Conservation (phyloP, 1,284 basidiomycete genomes). For the Amylostereum areolatum region DNA sequence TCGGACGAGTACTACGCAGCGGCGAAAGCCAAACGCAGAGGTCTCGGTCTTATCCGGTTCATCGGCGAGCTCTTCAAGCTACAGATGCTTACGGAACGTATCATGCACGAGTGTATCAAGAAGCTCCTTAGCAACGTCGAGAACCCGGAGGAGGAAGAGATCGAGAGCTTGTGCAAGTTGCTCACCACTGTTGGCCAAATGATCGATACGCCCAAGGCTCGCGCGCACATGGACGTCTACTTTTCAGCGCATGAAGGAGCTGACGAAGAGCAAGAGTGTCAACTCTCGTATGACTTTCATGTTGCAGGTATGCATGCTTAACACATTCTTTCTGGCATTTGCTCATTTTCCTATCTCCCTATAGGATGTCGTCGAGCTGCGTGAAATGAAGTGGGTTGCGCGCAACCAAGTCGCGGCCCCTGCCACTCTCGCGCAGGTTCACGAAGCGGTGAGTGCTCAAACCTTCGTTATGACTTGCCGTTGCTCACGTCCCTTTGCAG, state of each 20-base stretch:
- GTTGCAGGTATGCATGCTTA: constrained; percentile 70
- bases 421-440: constrained; percentile 85
- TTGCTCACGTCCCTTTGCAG: constrained; percentile 25
- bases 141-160: constrained; percentile 95
- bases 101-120: constrained; percentile 94
- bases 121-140: constrained; percentile 89
- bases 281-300: constrained; percentile 91
- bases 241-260: constrained; percentile 85
- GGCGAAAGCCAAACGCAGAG: constrained; percentile 95
- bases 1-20: constrained; percentile 97
- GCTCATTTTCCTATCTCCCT: neutral
- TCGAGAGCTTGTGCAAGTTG: constrained; percentile 93
- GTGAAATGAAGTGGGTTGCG: constrained; percentile 76
- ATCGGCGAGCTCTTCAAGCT: constrained; percentile 98
- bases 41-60: constrained; percentile 95
- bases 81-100: constrained; percentile 34
- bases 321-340: neutral
- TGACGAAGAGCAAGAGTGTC: constrained; percentile 70
- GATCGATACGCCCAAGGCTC: constrained; percentile 78
- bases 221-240: constrained; percentile 87
- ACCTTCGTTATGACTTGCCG: neutral
- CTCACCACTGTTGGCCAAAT: constrained; percentile 83
- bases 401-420: constrained; percentile 77
- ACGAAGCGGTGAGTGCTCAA: constrained; percentile 65
- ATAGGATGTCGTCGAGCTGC: constrained; percentile 73